Conservation (phyloP, 495 filamentous ascomycete species). For the Trichoderma parareesei region DNA sequence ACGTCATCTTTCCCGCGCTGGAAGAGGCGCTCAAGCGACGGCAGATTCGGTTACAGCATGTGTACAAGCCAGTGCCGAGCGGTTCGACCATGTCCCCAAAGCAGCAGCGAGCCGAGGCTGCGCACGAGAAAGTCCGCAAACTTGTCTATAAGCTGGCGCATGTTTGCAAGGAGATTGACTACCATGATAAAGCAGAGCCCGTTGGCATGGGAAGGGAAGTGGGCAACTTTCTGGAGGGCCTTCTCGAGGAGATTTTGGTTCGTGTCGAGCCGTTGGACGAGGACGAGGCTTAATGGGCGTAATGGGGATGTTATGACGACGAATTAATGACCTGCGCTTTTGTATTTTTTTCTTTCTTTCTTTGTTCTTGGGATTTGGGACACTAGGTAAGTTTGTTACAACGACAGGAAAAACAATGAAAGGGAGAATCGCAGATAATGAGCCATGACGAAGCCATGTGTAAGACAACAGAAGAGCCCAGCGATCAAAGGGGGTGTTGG, state of each 20-base stretch:
- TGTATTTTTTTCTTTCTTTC: too few relatives aligned
- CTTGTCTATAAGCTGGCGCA: conserved; percentile 67
- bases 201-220: conserved; percentile 91
- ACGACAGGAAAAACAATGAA: neutral
- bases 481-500: neutral
- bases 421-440: too few relatives aligned
- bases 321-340: neutral
- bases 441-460: neutral
- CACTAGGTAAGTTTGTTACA: neutral
- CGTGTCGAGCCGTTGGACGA: conserved; percentile 79
- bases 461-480: neutral
- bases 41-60: conserved; percentile 53
- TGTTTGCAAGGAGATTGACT: conserved; percentile 79
- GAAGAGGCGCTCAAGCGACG: conserved; percentile 80
- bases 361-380: neutral
- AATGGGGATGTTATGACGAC: neutral
- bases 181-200: conserved; percentile 69
- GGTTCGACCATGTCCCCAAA: conserved; percentile 30
- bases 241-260: conserved; percentile 92
- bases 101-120: conserved; percentile 57
- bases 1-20: conserved; percentile 85
- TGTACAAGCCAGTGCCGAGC: conserved; percentile 26
- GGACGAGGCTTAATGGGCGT: conserved; percentile 33
- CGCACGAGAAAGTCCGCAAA: conserved; percentile 72
- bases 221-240: conserved; percentile 76